These are phyloP conservation scores for Allantophomopsis cytisporea DNA, from an alignment of 2,329 filamentous ascomycete species.

Conservation along the genomic window DNA sequence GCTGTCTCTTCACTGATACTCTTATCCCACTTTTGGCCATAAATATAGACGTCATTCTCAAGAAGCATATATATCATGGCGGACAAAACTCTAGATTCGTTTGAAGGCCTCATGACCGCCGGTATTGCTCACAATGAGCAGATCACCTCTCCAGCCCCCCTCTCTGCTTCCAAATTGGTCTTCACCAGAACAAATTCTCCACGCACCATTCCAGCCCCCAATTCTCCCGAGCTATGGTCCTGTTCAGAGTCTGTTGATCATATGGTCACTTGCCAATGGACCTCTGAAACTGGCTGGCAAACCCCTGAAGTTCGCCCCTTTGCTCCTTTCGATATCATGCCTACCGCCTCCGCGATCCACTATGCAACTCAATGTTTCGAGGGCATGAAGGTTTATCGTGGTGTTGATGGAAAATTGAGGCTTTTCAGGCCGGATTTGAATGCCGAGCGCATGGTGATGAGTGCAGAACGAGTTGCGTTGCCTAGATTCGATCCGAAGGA, in stretches of 20 bases:
- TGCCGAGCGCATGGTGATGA: conserved; percentile 21
- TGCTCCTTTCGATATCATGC: conserved; percentile 64
- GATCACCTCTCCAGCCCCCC: conserved; percentile 11
- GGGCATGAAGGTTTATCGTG: conserved; percentile 73
- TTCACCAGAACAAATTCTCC: conserved; percentile 36
- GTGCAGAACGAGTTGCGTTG: conserved; percentile 52
- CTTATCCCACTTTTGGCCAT: too few relatives aligned
- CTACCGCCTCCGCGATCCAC: conserved; percentile 69
- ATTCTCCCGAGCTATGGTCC: conserved; percentile 71
- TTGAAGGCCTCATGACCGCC: too few relatives aligned
- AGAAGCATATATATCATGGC: too few relatives aligned
- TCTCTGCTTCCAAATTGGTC: conserved; percentile 48
- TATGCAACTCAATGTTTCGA: conserved; percentile 90
- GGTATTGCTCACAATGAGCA: too few relatives aligned
- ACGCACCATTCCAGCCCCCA: conserved; percentile 46
- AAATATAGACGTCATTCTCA: too few relatives aligned
- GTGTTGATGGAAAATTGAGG: conserved; percentile 48
- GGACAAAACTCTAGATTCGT: too few relatives aligned
- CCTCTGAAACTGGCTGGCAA: conserved; percentile 51
- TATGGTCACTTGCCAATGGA: conserved; percentile 71
- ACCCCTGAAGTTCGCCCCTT: conserved; percentile 66
- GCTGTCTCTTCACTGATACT: too few relatives aligned
- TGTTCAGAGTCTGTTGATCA: conserved; percentile 85
- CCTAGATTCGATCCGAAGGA: conserved; percentile 59
- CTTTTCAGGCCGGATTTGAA: conserved; percentile 51